A percentile compares a stretch with the other conserved stretches of the same genome.
These are phyloP conservation scores for Trichophyton equinum DNA, from an alignment of 2,329 filamentous ascomycete genomes.

Conservation along the genomic window DNA sequence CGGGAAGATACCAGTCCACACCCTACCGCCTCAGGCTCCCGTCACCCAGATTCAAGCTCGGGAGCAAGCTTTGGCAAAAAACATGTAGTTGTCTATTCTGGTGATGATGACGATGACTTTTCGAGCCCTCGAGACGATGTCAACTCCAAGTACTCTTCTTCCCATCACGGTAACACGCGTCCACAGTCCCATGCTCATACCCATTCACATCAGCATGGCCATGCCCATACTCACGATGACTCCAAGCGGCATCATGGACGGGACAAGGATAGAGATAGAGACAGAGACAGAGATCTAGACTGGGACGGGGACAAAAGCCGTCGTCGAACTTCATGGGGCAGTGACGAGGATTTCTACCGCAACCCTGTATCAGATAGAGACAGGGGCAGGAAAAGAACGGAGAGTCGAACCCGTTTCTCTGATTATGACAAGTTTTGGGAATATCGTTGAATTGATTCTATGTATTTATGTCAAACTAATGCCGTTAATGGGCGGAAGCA, in stretches of 20 bases:
- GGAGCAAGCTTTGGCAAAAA: background rate
- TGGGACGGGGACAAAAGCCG: conserved; percentile 6
- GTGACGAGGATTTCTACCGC: conserved; percentile 31
- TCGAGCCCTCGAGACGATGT: background rate
- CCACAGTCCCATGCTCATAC: background rate
- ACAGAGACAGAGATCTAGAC: background rate
- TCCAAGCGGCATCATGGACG: background rate
- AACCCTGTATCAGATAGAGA: conserved; percentile 10
- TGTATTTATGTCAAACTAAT: background rate
- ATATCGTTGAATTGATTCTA: background rate
- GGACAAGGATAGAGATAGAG: conserved; percentile 4
- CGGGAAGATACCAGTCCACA: conserved; percentile 23
- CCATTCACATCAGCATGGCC: background rate
- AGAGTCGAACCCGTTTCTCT: background rate
- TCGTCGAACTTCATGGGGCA: conserved; percentile 20
- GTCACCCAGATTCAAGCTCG: background rate
- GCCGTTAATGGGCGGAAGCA: background rate
- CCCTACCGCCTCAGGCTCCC: background rate
- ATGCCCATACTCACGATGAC: background rate
- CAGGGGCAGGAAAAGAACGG: conserved; percentile 11
- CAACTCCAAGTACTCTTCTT: background rate
- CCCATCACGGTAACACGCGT: background rate
- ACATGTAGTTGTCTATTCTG: background rate
- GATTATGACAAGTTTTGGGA: background rate
- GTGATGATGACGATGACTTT: background rate